Base-by-base conservation (phyloP, 2,329 filamentous ascomycete species). In the Cladosporium sp. region DNA sequence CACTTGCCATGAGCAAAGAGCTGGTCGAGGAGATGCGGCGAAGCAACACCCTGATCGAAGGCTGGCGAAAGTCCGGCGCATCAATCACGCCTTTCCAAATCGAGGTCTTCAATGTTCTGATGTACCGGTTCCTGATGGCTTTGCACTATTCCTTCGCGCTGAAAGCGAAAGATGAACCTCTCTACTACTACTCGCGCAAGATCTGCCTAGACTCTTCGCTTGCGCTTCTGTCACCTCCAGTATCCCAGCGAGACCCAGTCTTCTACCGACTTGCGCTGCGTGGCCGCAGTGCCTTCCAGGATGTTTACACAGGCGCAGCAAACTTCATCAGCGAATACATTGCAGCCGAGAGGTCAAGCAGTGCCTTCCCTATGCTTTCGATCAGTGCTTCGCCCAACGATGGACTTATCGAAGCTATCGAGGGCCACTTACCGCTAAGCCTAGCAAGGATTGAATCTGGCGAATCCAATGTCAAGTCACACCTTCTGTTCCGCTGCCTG, bases 311-410 rank as follows among this genome's bases (percentile, higher is more conserved):
- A 11, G 34, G 25, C 5, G 42, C 54, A 25, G 42, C 40, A 12
- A 56, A 56, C 19, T 56, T 56, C 34, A 20, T 56, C 14, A 49
- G 40, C 54, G 54, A 56, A 15, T 56, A 56, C 20, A 49, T 56
- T 20, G 38, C 34, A 4, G 54, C 54, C 5, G 54, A 56, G 54
- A 42, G 22, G 22, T 36, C 30, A 22, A 40, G 12, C 42, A 51
- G 36, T 20, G 36, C 54, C 2, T 22, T 55, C 5, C 34, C 38
- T 8, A 17, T 56, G 8, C 54, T 34, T 8, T 39, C 54, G 6
- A 14, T 20, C n/a, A 28, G 42, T 19, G 30, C 20, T 4, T 56
- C 54, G 17, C 36, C 54, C 3, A 19, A 56, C 11, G 28, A 47
- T 34, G 20, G n/a, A 9, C 54, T 56, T 7, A 36, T 56, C 19